Evolutionary conservation across 139 green algal species (phyloP), one percentile per base, ranked within the genome.

Genomic region (Chlamydomonas applanata): DNA sequence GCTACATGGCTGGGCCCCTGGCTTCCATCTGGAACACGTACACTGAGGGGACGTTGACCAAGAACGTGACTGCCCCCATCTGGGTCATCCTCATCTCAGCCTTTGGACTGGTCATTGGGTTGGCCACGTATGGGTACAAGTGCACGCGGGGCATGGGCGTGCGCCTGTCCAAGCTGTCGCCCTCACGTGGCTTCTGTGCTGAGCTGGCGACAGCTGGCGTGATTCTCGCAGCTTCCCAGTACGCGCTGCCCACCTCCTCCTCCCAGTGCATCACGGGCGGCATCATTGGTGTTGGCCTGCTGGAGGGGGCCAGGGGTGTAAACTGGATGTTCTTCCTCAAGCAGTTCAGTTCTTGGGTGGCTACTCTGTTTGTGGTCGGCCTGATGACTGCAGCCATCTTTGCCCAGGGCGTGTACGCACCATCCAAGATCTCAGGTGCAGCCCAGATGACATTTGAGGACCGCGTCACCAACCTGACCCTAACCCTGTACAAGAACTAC

Each of bases 61-160:
- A 61, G 46, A 75, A 67, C 27, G 65, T 83, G 7, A 9, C 35
- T 3, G 71, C 81, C 0, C 80, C 75, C 36, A 76, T 86, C 64
- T 93, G 87, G 86, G 82, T 85, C 64, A 65, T 91, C 22, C 13
- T 87, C 20, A 80, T 89, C 14, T 77, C 72, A 27, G 89, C 81
- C 16, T 4, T 83, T 0, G 83, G 82, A 33, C 85, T 92, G 53
- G 83, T 92, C 20, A 49, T 90, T 9, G 87, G 87, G 1, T 77
- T 92, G 35, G 84, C 81, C n/a, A 89, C 85, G 27, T 92, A 90
- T 62, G 81, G 78, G 40, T 91, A 92, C 84, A 88, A 90, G 30
- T 87, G 93, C 19, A 90, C 87, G 22, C 78, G 83, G 16, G 73
- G 79, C 25, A 79, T 94, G 67, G 89, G 89, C 40, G 65, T 79